Evolutionary conservation across 2,329 filamentous ascomycete genomes (phyloP).

Genomic region (Venturia effusa): DNA sequence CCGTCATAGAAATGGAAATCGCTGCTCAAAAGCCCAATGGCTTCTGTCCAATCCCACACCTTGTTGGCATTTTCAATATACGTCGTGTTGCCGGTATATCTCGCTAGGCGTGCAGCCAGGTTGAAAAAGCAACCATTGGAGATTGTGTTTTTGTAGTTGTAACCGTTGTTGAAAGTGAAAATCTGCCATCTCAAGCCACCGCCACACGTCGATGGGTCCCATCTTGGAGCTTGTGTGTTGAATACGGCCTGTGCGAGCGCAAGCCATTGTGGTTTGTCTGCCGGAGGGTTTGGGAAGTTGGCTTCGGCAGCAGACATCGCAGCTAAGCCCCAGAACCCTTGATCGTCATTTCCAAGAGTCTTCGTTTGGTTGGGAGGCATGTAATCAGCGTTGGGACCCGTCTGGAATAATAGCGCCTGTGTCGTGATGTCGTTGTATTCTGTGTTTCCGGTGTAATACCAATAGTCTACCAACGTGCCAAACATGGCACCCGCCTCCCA

Average conservation of each 20-base stretch:
- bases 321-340: slow-evolving; percentile 47
- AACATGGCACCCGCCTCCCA: slow-evolving; percentile 33
- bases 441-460: slow-evolving; percentile 31
- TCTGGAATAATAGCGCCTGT: slow-evolving; percentile 32
- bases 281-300: slow-evolving; percentile 32
- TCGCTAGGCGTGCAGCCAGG: slow-evolving; percentile 29
- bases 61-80: slow-evolving; percentile 53
- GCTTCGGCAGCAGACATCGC: slow-evolving; percentile 46
- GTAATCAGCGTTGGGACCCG: slow-evolving; percentile 31
- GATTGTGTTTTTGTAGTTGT: slow-evolving; percentile 31
- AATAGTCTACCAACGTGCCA: slow-evolving; percentile 29
- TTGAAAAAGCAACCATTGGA: slow-evolving; percentile 43
- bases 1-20: slow-evolving; percentile 35
- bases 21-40: slow-evolving; percentile 48
- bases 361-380: slow-evolving; percentile 29
- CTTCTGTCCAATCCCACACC: slow-evolving; percentile 25
- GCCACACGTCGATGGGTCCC: slow-evolving; percentile 27
- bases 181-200: slow-evolving; percentile 30
- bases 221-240: slow-evolving; percentile 26
- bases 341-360: slow-evolving; percentile 48
- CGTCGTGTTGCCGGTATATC: slow-evolving; percentile 33
- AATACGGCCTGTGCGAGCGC: slow-evolving; percentile 27
- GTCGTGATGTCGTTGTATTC: slow-evolving; percentile 32
- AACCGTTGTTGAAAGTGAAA: slow-evolving; percentile 39
- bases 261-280: slow-evolving; percentile 19